These are phyloP conservation scores for Monosporascus sp. DNA, from an alignment of 2,329 filamentous ascomycete species.

Conservation along the genomic window DNA sequence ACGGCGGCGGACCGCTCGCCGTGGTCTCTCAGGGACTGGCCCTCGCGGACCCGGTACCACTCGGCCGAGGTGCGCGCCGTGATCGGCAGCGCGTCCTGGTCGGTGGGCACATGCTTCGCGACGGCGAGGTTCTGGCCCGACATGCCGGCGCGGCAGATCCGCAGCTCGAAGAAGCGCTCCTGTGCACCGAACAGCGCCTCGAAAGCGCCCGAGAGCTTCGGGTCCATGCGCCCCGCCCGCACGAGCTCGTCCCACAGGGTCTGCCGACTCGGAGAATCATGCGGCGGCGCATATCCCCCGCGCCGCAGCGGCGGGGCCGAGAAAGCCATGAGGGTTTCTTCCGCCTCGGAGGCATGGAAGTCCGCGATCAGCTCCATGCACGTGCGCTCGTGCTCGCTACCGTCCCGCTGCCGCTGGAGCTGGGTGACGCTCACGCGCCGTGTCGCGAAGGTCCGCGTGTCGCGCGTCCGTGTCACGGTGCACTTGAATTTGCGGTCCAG, in stretches of 20 bases:
- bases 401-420: constrained; percentile 17
- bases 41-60: constrained; percentile 29
- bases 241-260: constrained; percentile 15
- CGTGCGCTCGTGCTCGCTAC: constrained; percentile 26
- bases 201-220: neutral
- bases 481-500: constrained; percentile 33
- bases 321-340: constrained; percentile 29
- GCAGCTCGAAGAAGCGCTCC: constrained; percentile 28
- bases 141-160: constrained; percentile 34
- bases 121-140: constrained; percentile 39
- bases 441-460: constrained; percentile 44
- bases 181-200: constrained; percentile 24
- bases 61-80: constrained; percentile 35
- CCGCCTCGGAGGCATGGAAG: constrained; percentile 37
- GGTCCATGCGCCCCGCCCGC: constrained; percentile 12
- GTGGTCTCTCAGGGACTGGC: constrained; percentile 8
- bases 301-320: constrained; percentile 27
- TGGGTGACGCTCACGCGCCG: constrained; percentile 41
- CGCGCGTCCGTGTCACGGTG: constrained; percentile 31
- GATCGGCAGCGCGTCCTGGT: constrained; percentile 32
- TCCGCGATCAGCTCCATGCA: constrained; percentile 41
- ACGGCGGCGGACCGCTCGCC: constrained; percentile 29
- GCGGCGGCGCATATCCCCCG: constrained; percentile 22
- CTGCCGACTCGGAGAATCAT: constrained; percentile 17
- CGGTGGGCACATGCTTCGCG: constrained; percentile 27